phyloP scores from a whole-genome alignment of 2,329 filamentous ascomycete genomes.

The Tympanopsis confertula region DNA sequence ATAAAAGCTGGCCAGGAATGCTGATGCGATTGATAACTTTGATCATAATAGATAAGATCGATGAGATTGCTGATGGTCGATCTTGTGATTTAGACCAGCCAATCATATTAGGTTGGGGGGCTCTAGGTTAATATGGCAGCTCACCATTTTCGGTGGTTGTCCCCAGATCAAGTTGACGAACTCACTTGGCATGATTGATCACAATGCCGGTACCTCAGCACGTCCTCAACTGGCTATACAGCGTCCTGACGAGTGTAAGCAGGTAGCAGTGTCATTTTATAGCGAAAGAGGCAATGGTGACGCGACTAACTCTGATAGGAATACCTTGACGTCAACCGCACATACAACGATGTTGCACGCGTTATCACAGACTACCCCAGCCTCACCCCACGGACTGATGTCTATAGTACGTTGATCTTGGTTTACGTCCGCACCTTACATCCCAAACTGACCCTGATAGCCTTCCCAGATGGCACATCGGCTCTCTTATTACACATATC shows the following conservation, averaged over 20 bases:
- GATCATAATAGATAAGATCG: no score
- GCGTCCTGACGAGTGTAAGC: slow-evolving; percentile 66
- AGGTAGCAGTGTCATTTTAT: slow-evolving; percentile 2
- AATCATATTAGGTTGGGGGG: no score
- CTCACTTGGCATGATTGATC: no score
- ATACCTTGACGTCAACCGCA: slow-evolving; percentile 84
- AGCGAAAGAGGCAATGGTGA: neutral
- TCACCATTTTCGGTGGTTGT: no score
- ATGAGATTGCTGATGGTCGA: no score
- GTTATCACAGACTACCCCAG: slow-evolving; percentile 69
- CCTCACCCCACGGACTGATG: slow-evolving; percentile 76
- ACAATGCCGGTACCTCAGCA: slow-evolving; percentile 71
- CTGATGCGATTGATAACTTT: no score
- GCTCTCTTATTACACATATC: slow-evolving; percentile 76
- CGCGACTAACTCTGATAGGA: slow-evolving; percentile 41
- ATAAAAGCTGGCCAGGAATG: no score
- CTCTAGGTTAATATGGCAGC: no score
- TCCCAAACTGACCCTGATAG: slow-evolving; percentile 28
- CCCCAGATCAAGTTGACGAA: no score
- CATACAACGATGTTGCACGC: slow-evolving; percentile 83
- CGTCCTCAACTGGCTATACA: slow-evolving; percentile 90
- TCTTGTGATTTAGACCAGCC: no score
- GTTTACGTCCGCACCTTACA: slow-evolving; percentile 4
- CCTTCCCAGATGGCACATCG: slow-evolving; percentile 77
- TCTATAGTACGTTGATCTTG: slow-evolving; percentile 62